Evolutionary conservation across 2,329 filamentous ascomycete species (phyloP), one percentile per base, ranked within the genome.

Genomic region (Trematosphaeria pertusa): DNA sequence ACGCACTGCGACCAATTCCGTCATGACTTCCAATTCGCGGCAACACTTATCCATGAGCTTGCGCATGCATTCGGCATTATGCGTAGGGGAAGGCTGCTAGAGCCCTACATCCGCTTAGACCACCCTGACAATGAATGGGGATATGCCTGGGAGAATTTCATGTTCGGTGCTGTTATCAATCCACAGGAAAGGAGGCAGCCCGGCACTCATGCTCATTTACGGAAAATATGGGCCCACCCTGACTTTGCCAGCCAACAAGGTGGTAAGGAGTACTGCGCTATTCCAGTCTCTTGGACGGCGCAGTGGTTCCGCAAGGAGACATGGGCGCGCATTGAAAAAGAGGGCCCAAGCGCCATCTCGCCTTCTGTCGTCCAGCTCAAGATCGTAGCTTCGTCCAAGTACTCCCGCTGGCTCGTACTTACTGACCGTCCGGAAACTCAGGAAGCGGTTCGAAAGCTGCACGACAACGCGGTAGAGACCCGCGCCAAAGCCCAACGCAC

Each of bases 111-210:
- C 18, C 43, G 49, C 9, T 41, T 47, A 10, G 51, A 66, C 14
- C 59, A 61, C 45, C 66, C 64, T 3, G 55, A 56, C 5, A 50
- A 54, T 2, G 70, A 73, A 37, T 64, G 60, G 54, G 70, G 70
- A 11, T 64, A 51, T 36, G 61, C 65, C n/a, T 73, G 68, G 67
- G 70, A 73, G 43, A 59, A 67, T 35, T 69, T 66, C 50, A 63
- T 68, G 54, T 70, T 72, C 30, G 67, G 69, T 11, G 53, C 52
- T 19, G 51, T 69, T 3, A 60, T 70, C 20, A 67, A 71, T 20
- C 66, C 69, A 1, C 61, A 64, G 33, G 56, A 67, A 21, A 54
- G 52, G 19, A 42, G 34, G 1, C 40, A 17, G 2, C 31, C 35
- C 32, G 58, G 56, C 5, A 61, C 64, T 14, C 43, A 58, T 10